Base-by-base conservation (phyloP, 768 basidiomycete genomes). In the Tephrocybe rancida region DNA sequence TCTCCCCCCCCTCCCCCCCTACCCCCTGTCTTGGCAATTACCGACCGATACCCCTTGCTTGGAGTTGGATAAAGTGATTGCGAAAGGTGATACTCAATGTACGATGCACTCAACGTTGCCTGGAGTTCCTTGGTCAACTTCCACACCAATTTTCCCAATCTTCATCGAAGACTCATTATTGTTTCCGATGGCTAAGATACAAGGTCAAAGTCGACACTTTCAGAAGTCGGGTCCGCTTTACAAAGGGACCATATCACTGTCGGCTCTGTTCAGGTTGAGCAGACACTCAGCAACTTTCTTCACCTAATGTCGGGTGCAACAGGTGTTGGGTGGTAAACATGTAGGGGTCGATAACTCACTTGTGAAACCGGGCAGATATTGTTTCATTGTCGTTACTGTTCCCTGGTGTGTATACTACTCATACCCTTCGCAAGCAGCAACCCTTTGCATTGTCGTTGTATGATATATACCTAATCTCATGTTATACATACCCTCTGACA, bases 111-210 rank as follows among this genome's bases (percentile, higher is more conserved):
- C 5, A 66, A 69, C 44, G 26, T 52, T 1, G 66, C 67, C 10
- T 27, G 66, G 21, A 57, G 46, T 3, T 51, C 58, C 16, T 49
- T 69, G 5, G 51, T 54, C 6, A 43, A 59, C 24, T 64, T 56
- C 52, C 56, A 64, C 10, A 55, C 54, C 6, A 66, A 66, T 37
- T 47, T 67, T 3, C 59, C 62, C 1, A 59, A 60, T 6, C 62
- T 69, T 19, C 59, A 62, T 16, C 54, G 57, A 34, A 54, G 66
- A 18, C 61, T 69, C 38, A 61, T 69, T 38, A 64, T 69, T 21
- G 66, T 69, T 0, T 63, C 67, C 3, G 67, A 69, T 43, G 67
- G 67, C 0, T 61, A 63, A 32, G 67, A 68, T 44, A 69, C 67
- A 24, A 61, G 51, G 44, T 67, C 64, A 1, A 41, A 39, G 26